A percentile compares a stretch with the other conserved stretches of the same genome.
These are phyloP conservation scores for Corymbia maculata DNA, from an alignment of 345 rosid genomes.

Conservation along the genomic window DNA sequence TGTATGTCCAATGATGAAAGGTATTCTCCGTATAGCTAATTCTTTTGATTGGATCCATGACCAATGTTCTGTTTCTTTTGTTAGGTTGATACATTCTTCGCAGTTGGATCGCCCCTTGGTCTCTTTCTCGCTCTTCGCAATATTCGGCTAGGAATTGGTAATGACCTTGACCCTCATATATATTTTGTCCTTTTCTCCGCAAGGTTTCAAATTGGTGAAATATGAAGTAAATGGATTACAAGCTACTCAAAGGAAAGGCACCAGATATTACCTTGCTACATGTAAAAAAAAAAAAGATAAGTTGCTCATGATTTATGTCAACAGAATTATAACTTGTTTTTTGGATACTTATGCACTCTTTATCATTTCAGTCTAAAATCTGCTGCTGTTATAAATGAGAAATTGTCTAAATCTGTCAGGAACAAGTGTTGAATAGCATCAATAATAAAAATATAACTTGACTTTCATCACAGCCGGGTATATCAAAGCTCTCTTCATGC, in stretches of 20 bases:
- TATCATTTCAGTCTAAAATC: not conserved
- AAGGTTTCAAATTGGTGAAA: not conserved
- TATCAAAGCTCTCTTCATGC: not conserved
- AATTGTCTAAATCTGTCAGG: not conserved
- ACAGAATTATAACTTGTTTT: not conserved
- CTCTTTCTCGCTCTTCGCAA: conserved; percentile 95
- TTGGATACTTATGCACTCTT: not conserved
- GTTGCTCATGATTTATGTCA: not conserved
- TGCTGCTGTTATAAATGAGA: not conserved
- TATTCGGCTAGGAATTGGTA: conserved; percentile 87
- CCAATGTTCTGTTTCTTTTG: not conserved
- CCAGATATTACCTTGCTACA: not conserved
- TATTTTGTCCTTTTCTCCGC: not conserved
- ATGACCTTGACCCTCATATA: not conserved
- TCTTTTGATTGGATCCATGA: not conserved
- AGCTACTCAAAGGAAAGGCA: not conserved
- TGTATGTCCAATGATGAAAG: not conserved
- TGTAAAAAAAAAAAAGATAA: not conserved
- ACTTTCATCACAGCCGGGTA: not conserved
- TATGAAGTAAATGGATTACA: not conserved
- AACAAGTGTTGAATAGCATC: not conserved
- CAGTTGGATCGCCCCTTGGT: conserved; percentile 99
- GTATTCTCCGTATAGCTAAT: not conserved
- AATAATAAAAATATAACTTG: not conserved
- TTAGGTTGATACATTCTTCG: conserved; percentile 97